A percentile compares a stretch with the other conserved stretches of the same genome.
Evolutionary conservation across 1,284 basidiomycete genomes (phyloP).

Genomic region (Vanrija pseudolonga): DNA sequence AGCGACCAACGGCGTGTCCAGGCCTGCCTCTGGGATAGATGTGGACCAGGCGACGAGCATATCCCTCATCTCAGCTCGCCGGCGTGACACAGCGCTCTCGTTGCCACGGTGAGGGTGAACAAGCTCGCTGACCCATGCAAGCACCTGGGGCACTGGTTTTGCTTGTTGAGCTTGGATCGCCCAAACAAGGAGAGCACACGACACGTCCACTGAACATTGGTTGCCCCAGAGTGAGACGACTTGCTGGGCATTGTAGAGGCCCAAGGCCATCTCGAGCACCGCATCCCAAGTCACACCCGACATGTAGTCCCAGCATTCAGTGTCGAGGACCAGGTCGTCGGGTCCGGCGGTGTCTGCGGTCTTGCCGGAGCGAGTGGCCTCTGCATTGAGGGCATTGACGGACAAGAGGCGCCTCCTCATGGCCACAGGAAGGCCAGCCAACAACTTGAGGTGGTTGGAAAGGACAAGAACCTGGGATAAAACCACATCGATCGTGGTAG

Average conservation of each 20-base stretch:
- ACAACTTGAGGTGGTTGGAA: conserved; percentile 9
- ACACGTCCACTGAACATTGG: conserved; percentile 6
- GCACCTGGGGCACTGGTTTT: conserved; percentile 7
- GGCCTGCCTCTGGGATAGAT: conserved; percentile 13
- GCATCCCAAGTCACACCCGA: conserved; percentile 19
- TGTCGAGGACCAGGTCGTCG: conserved; percentile 13
- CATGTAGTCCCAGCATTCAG: conserved; percentile 8
- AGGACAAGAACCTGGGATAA: conserved; percentile 15
- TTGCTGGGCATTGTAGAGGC: conserved; percentile 31
- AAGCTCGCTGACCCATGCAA: conserved; percentile 4
- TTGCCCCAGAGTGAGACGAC: conserved; percentile 26
- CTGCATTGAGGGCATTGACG: conserved; percentile 2
- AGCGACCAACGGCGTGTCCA: conserved; percentile 16
- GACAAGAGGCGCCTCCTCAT: conserved; percentile 5
- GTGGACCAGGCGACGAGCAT: conserved; percentile 21
- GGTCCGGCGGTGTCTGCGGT: neutral
- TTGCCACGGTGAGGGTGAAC: conserved; percentile 3
- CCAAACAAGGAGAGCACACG: conserved; percentile 19
- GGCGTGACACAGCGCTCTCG: neutral
- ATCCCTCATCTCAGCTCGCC: conserved; percentile 14
- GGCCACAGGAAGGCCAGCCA: conserved; percentile 10
- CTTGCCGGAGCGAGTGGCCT: neutral
- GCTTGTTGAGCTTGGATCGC: conserved; percentile 14
- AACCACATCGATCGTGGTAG: conserved; percentile 13
- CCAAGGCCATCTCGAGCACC: conserved; percentile 20